Conservation (phyloP, 306 rosid genomes). For the Glycine latifolia region DNA sequence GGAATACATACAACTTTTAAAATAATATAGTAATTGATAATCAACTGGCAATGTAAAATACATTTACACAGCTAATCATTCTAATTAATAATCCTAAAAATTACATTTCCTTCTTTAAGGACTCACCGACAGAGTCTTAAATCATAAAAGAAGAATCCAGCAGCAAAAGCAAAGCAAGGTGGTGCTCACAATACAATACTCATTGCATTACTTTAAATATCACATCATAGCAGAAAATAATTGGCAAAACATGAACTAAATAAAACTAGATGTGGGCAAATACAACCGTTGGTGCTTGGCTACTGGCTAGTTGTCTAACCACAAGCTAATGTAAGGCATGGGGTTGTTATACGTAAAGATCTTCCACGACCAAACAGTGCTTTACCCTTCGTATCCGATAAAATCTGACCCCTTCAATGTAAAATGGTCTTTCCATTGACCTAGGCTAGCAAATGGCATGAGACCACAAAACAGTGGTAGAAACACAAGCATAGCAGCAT, state of each 20-base stretch:
- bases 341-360: neutral
- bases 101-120: neutral
- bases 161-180: constrained; percentile 12
- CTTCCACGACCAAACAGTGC: constrained; percentile 26
- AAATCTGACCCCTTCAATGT: constrained; percentile 36
- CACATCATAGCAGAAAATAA: constrained; percentile 28
- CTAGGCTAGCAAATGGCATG: constrained; percentile 78
- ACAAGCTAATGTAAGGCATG: neutral
- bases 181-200: neutral
- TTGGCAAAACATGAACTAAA: constrained; percentile 17
- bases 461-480: constrained; percentile 85
- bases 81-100: neutral
- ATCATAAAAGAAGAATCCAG: neutral
- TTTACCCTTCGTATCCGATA: constrained; percentile 26
- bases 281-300: too few relatives aligned
- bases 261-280: too few relatives aligned
- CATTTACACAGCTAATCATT: neutral
- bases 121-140: neutral
- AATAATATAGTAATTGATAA: neutral
- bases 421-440: constrained; percentile 79
- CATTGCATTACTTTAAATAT: constrained; percentile 22
- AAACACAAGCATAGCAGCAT: constrained; percentile 51
- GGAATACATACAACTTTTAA: too few relatives aligned
- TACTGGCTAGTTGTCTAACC: too few relatives aligned
- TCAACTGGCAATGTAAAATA: neutral